Conservation (phyloP, 108 stramenopile genomes). For the Cyclotella cryptica region DNA sequence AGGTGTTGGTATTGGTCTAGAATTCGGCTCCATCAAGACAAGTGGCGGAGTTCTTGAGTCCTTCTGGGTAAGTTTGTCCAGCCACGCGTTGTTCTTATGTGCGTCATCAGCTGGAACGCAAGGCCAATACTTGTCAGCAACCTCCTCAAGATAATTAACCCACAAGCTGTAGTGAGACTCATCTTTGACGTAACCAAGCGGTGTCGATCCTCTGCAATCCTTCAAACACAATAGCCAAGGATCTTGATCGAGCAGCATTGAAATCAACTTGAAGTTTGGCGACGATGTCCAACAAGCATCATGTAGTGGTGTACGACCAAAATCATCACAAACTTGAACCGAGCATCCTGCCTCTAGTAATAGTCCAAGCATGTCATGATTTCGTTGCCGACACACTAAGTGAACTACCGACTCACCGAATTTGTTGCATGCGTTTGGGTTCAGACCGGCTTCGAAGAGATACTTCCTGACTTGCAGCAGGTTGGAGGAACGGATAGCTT, state of each 20-base stretch:
- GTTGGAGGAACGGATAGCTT: conserved; percentile 80
- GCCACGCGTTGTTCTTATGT: too few species aligned
- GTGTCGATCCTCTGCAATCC: conserved; percentile 62
- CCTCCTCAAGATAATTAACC: conserved; percentile 53
- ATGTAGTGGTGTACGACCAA: conserved; percentile 82
- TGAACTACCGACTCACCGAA: conserved; percentile 88
- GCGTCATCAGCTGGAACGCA: not conserved
- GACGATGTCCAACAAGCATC: conserved; percentile 87
- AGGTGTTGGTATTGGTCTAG: conserved; percentile 2
- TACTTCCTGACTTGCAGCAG: conserved; percentile 31
- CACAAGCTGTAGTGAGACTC: conserved; percentile 52
- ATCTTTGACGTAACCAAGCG: conserved; percentile 62
- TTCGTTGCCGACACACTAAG: conserved; percentile 78
- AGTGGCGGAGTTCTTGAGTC: conserved; percentile 9
- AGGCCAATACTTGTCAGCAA: conserved; percentile 42
- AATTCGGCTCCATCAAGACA: not conserved
- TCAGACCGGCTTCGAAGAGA: conserved; percentile 71
- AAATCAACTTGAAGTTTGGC: conserved; percentile 64
- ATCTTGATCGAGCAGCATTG: conserved; percentile 57
- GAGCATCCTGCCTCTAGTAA: conserved; percentile 67
- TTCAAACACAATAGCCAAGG: conserved; percentile 50
- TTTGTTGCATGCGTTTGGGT: conserved; percentile 90
- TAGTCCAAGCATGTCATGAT: conserved; percentile 56
- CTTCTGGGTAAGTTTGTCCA: not conserved
- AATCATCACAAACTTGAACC: conserved; percentile 78